Conservation (phyloP, 805 yeast species). For the Zygoascus tannicola region DNA sequence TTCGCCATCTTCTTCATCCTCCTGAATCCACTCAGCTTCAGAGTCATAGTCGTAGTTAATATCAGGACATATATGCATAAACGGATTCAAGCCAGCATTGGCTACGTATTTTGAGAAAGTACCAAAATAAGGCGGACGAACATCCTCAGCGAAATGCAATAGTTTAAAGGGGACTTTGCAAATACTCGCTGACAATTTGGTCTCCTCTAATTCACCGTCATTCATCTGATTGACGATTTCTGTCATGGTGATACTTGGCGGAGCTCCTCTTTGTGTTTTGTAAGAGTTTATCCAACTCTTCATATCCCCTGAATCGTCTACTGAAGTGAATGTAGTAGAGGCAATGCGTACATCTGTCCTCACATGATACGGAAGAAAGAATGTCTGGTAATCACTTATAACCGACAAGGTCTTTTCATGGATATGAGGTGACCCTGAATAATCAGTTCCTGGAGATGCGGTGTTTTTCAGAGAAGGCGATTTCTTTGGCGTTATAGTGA, state of each 20-base stretch:
- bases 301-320: constrained; percentile 9
- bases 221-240: constrained; percentile 17
- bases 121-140: constrained; percentile 46
- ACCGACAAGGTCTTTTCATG: constrained; percentile 1
- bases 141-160: constrained; percentile 40
- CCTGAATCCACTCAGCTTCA: constrained; percentile 48
- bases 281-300: constrained; percentile 10
- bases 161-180: constrained; percentile 24
- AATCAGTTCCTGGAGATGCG: too few relatives aligned
- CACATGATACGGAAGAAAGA: constrained; percentile 28
- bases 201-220: constrained; percentile 15
- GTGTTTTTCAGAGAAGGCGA: not conserved
- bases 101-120: constrained; percentile 34
- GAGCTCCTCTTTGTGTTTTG: not conserved
- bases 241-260: not conserved
- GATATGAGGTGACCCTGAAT: not conserved
- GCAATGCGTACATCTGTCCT: constrained; percentile 18
- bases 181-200: constrained; percentile 12
- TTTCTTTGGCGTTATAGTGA: constrained; percentile 8
- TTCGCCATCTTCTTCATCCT: constrained; percentile 39
- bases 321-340: constrained; percentile 1
- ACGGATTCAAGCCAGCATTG: constrained; percentile 18
- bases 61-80: constrained; percentile 15
- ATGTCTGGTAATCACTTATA: constrained; percentile 20
- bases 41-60: constrained; percentile 42